A percentile compares a stretch with the other conserved stretches of the same genome.
Conservation (phyloP, 2,329 filamentous ascomycete genomes). For the Beauveria bassiana region DNA sequence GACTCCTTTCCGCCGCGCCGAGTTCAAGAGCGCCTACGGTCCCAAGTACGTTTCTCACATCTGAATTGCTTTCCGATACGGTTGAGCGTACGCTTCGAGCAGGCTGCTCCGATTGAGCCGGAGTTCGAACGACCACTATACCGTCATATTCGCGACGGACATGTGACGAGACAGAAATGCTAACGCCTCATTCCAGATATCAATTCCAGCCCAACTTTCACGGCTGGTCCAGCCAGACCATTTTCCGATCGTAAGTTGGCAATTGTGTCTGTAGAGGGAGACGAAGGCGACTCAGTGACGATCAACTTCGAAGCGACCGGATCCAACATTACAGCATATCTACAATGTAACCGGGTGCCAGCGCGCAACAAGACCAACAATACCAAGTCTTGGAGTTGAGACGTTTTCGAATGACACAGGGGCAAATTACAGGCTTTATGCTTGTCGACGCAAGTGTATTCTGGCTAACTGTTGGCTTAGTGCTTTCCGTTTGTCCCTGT, state of each 20-base stretch:
- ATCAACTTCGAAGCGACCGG: not conserved
- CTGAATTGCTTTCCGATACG: not conserved
- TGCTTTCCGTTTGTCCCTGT: constrained; percentile 42
- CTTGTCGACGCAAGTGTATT: not conserved
- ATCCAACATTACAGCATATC: too few relatives aligned
- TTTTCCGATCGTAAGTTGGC: constrained; percentile 44
- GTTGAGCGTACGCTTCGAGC: not conserved
- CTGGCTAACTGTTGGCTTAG: constrained; percentile 25
- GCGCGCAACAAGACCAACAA: not conserved
- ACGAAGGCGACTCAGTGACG: not conserved
- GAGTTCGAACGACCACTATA: not conserved
- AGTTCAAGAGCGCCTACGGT: constrained; percentile 56
- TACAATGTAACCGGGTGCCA: not conserved
- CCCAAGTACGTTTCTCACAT: constrained; percentile 48
- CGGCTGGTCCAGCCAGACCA: constrained; percentile 43
- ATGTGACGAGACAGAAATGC: constrained; percentile 11
- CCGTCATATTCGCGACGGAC: not conserved
- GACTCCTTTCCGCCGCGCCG: constrained; percentile 38
- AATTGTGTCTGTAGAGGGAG: not conserved
- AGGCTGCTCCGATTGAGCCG: too few relatives aligned
- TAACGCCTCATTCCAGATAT: constrained; percentile 42
- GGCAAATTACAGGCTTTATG: not conserved
- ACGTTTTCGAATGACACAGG: not conserved
- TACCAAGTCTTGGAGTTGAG: not conserved
- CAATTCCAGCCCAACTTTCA: constrained; percentile 47